Percentiles rank a stretch among this genome's conserved stretches.
These are phyloP conservation scores for Claviceps humidiphila DNA, from an alignment of 2,329 filamentous ascomycete genomes.

Conservation along the genomic window DNA sequence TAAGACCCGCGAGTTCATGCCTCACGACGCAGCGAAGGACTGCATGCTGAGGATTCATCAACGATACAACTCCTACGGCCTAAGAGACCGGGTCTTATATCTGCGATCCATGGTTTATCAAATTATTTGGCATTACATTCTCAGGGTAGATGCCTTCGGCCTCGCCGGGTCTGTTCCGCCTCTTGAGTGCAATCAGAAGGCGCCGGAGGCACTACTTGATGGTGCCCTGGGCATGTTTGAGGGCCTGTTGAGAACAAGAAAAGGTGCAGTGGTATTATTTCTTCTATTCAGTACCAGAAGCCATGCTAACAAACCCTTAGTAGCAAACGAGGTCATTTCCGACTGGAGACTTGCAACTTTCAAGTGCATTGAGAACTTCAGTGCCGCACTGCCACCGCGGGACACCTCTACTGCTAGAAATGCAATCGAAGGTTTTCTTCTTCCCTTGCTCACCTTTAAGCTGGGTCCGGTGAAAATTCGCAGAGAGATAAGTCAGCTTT, in stretches of 20 bases:
- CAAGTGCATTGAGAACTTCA: background rate
- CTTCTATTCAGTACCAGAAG: no score
- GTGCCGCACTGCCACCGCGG: background rate
- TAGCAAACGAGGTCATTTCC: background rate
- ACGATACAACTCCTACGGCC: background rate
- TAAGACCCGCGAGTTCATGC: background rate
- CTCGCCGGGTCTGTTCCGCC: background rate
- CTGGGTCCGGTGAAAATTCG: background rate
- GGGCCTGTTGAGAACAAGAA: background rate
- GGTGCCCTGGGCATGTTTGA: background rate
- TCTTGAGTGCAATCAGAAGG: background rate
- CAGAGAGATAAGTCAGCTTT: background rate
- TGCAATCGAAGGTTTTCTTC: background rate
- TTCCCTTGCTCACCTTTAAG: background rate
- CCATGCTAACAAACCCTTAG: background rate
- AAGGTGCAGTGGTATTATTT: background rate
- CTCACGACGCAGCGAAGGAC: no score
- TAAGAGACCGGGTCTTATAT: background rate
- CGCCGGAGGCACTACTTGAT: background rate
- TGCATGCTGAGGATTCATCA: no score
- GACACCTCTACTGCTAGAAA: background rate
- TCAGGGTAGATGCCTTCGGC: background rate
- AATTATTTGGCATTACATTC: background rate
- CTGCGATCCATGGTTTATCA: background rate
- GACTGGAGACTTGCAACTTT: background rate